phyloP scores from a whole-genome alignment of 495 filamentous ascomycete genomes.

The Parathielavia hyrcaniae region DNA sequence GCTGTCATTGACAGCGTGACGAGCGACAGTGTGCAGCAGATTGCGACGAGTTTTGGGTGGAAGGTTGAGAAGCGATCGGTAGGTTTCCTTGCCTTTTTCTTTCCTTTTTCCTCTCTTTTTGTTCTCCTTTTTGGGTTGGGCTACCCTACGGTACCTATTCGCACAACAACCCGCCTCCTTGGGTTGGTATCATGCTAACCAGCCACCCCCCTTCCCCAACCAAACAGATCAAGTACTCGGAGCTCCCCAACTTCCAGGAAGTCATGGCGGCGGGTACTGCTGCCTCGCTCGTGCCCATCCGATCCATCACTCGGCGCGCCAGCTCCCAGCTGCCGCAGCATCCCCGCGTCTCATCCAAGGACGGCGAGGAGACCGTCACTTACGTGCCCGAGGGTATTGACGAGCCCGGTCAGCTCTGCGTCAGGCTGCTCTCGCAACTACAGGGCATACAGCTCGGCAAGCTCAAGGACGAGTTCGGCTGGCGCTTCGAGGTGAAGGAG shows the following conservation, averaged over 20 bases:
- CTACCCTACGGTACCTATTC: too few species aligned
- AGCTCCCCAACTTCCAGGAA: conserved; percentile 70
- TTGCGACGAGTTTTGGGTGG: conserved; percentile 61
- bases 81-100: conserved; percentile 20
- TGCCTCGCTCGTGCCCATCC: conserved; percentile 83
- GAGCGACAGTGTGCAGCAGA: conserved; percentile 60
- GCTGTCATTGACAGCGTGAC: conserved; percentile 82
- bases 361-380: conserved; percentile 54
- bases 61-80: conserved; percentile 56
- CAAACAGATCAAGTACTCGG: conserved; percentile 69
- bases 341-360: conserved; percentile 30
- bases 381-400: conserved; percentile 57
- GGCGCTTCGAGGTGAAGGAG: conserved; percentile 55
- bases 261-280: conserved; percentile 91
- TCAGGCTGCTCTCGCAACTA: conserved; percentile 64
- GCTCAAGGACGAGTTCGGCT: conserved; percentile 67
- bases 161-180: too few species aligned
- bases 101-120: background rate
- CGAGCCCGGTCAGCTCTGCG: conserved; percentile 62
- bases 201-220: background rate
- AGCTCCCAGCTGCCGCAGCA: conserved; percentile 37
- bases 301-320: conserved; percentile 66
- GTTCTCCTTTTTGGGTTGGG: too few species aligned
- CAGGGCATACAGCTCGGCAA: conserved; percentile 81
- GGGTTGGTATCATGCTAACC: conserved; percentile 24